Base-by-base conservation (phyloP, 352 stramenopile genomes). In the Phytopythium aichiense region DNA sequence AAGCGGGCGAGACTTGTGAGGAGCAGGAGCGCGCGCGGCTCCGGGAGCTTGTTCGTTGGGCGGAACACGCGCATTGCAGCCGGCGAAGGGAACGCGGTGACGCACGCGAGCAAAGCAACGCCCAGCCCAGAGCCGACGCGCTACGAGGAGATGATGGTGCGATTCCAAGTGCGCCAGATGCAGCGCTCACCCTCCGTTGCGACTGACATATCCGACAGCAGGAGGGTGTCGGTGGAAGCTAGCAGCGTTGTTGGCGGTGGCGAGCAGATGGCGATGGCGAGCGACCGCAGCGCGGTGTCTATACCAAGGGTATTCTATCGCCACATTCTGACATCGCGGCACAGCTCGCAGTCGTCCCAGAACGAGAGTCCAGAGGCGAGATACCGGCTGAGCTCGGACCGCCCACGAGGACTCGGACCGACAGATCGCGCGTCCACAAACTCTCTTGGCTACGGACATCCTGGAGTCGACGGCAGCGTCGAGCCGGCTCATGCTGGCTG, bases 101-200 rank as follows among this genome's bases (percentile, higher is more conserved):
- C 49, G n/a, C 23, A 37, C 4, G 9, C 25, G 4, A 42, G 8
- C 30, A 56, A 22, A 13, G 30, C 15, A 31, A 16, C 12, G 4
- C n/a, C 51, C 13, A 43, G 11, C 9, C 12, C n/a, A 7, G 33
- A 42, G 15, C 33, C 33, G 4, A 28, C 60, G 31, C 53, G 23
- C 0, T 82, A 85, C 61, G 65, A 72, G 1, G 73, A 85, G 58
- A 82, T 85, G 73, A 77, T 85, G 68, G 57, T 60, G 23, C 73
- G 76, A 4, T 85, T 85, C 61, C 73, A 85, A 62, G 72, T 85
- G 30, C 71, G 76, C 13, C 64, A 68, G 35, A n/a, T 79, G 20
- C 60, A 69, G 45, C 63, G 62, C 4, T 57, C 55, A 2, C 54
- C 69, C 2, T 71, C 65, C 1, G 63, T 15, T 1, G 61, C 50